Base-by-base conservation (phyloP, 2,329 filamentous ascomycete genomes). In the Fusarium tuaranense region DNA sequence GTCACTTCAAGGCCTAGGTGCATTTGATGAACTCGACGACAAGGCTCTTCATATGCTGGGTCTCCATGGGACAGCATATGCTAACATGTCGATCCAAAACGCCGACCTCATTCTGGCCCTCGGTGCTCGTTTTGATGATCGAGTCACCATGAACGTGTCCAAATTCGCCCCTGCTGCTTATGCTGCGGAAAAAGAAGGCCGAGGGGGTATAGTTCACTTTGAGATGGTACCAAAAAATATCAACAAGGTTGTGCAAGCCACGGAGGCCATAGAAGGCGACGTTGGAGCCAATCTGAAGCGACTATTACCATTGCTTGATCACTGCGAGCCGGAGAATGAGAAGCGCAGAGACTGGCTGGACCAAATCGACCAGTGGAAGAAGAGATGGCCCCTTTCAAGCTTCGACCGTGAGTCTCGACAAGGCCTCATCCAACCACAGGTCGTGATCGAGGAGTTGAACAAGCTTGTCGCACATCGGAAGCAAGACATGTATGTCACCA, bases 221-320 rank as follows among this genome's bases (percentile, higher is more conserved):
- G 96, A 98, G 82, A 95, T 99, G 79, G 93, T 98, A 93, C 96
- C 97, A 79, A 99, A 99, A 92, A 98, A 99, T 87, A 98, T 98
- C 86, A 98, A 98, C 91, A 99, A 98, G 90, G 95, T 98, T 51
- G 93, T 99, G 13, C 95, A 98, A 85, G 95, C 95, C 9, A 98
- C 94, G 48, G 95, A 98, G 86, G 96, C 97, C 55, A 92, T 98
- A n/a, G 96, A 98, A 85, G 97, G 97, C 69, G 96, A 98, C 80
- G 94, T 98, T 36, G 92, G 92, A 4, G 86, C 92, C 18, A 98
- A 97, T 83, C 87, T 98, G 36, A 88, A 88, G 60, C 85, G 90
- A 34, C 91, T 98, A 60, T 80, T 98, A 36, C 95, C 96, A 10
- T 87, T 91, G 63, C 85, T 98, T 22, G 84, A 94, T 63, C 75